Percentiles rank a stretch among this genome's conserved stretches.
phyloP scores from a whole-genome alignment of 2,329 filamentous ascomycete species.

The Aspergillus fijiensis region DNA sequence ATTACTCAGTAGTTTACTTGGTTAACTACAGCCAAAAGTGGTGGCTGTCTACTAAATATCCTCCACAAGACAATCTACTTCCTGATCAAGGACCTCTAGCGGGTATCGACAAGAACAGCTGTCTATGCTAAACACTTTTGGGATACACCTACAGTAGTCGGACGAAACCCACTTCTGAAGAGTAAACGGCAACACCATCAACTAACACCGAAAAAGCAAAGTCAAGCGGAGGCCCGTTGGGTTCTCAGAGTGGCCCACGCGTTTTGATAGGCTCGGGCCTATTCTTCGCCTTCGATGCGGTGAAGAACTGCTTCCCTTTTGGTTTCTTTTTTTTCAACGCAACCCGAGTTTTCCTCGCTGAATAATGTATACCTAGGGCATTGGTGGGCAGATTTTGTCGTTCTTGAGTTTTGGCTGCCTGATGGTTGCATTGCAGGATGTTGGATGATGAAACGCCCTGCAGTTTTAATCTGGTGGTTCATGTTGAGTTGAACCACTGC shows the following conservation, averaged over 20 bases:
- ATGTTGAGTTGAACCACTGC: background rate
- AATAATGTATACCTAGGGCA: background rate
- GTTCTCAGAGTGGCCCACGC: constrained; percentile 6
- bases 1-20: too few species aligned
- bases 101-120: background rate
- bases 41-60: too few species aligned
- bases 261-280: constrained; percentile 19
- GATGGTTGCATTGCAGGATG: constrained; percentile 3
- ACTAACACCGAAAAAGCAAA: constrained; percentile 2
- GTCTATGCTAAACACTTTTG: background rate
- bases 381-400: background rate
- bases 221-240: constrained; percentile 4
- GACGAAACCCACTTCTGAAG: background rate
- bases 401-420: constrained; percentile 8
- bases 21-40: too few species aligned
- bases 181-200: background rate
- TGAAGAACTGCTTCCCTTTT: constrained; percentile 24
- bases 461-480: background rate
- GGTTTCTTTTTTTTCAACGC: background rate
- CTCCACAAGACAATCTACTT: too few species aligned
- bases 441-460: constrained; percentile 1
- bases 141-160: background rate
- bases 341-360: constrained; percentile 17
- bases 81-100: background rate
- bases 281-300: constrained; percentile 30